Evolutionary conservation across 2,329 filamentous ascomycete species (phyloP).

Genomic region (Lomentospora prolificans): DNA sequence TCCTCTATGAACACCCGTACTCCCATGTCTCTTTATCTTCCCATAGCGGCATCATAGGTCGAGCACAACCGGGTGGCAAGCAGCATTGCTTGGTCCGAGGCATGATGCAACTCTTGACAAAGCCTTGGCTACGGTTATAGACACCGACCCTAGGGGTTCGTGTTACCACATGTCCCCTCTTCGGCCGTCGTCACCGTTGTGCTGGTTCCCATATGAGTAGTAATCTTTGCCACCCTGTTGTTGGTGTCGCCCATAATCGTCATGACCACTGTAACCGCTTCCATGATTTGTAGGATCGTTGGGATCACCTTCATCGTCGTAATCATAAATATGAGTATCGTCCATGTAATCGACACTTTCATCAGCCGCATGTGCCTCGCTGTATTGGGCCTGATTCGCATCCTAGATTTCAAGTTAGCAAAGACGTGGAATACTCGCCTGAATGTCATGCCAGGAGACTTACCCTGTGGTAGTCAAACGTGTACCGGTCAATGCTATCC

Average conservation of each 20-base stretch:
- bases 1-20: not conserved
- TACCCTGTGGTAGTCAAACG: constrained; percentile 44
- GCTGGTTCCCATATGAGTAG: constrained; percentile 4
- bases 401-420: not conserved
- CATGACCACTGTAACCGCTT: not conserved
- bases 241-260: not conserved
- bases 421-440: not conserved
- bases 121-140: too few species aligned
- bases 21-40: not conserved
- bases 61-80: too few species aligned
- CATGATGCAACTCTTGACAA: too few species aligned
- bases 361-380: constrained; percentile 30
- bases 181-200: not conserved
- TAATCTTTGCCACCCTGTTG: constrained; percentile 6
- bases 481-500: constrained; percentile 37
- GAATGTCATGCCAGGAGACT: constrained; percentile 14
- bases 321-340: constrained; percentile 43
- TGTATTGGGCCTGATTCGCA: constrained; percentile 27
- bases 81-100: too few species aligned
- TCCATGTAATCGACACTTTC: constrained; percentile 38
- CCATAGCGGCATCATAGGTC: too few species aligned
- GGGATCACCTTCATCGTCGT: constrained; percentile 21
- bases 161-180: constrained; percentile 11
- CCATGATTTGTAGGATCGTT: constrained; percentile 4
- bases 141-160: too few species aligned